Base-by-base conservation (phyloP, 2,329 filamentous ascomycete species). In the Phoma sp. region DNA sequence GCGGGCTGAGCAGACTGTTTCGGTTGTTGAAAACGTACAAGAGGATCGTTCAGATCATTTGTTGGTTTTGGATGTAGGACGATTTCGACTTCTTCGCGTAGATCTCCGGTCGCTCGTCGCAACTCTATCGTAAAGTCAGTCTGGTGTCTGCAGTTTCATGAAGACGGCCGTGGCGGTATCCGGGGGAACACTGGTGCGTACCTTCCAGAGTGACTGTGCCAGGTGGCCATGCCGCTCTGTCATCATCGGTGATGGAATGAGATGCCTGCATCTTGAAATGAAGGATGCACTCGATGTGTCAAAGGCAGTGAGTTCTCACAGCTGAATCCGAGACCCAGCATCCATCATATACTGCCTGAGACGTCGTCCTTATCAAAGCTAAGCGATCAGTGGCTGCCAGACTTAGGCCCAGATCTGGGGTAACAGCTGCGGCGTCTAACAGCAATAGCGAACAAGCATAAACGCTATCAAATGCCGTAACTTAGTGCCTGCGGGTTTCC, bases 191-290 rank as follows among this genome's bases (percentile, higher is more conserved):
- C 36, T 15, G 43, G 17, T 5, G 15, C 34, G n/a, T 30, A 53
- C 54, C 54, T 42, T 57, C 54, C 15, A 57, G 54, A 4, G 47
- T 57, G 5, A 57, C 37, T 17, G 53, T 57, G 48, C 53, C 48
- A 25, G 53, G 48, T 14, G 53, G 53, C 53, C 53, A 57, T 48
- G 38, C 12, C 10, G 37, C 25, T 25, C 25, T 43, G 36, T 42
- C 47, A 28, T 51, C 47, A 20, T 33, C 40, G 37, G 7, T 21
- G 15, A 23, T 14, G 11, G 37, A 36, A 17, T 23, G 30, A 23
- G 20, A 36, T 30, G 53, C 7, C 12, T 40, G 37, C 53, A 56
- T 56, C 5, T 7, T 47, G 32, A 7, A 38, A 11, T 36, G 18
- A 18, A 32, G 40, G 38, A 34, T 42, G 29, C 42, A 40, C 37